Evolutionary conservation across 2,329 filamentous ascomycete species (phyloP), one percentile per base, ranked within the genome.

Genomic region (Pseudogymnoascus sp.): DNA sequence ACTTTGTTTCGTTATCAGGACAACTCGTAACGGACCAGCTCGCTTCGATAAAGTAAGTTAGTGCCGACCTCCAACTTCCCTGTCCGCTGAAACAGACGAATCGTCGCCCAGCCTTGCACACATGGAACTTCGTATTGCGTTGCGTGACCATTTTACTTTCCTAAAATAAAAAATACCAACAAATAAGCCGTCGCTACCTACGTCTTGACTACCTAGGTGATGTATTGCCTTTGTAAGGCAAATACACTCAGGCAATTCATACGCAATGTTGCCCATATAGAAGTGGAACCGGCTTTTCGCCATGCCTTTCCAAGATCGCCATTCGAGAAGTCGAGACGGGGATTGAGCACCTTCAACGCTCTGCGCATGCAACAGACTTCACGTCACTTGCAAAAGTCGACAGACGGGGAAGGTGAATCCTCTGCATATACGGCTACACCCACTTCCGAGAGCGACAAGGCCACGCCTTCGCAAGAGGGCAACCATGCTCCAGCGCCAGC

Each of bases 221-320:
- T 73, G 71, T 55, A 65, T 67, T 72, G 71, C 63, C 65, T 63
- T 23, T 73, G 71, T 59, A 67, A 62, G 23, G 45, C 59, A 21
- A 70, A 70, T 55, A 67, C 65, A 12, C 64, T 73, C n/a, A 62
- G 64, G 61, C 52, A 69, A 2, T 73, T 73, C 49, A 67, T 73
- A 23, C 67, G 70, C 61, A 70, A 64, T 64, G 61, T 73, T 49
- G 65, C 70, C 14, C 68, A 71, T 35, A 61, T 73, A 33, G 70
- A 73, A 4, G 23, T 72, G 16, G 61, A 59, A 49, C 41, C 40
- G 23, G 41, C 61, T 37, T 55, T 59, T 38, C 61, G 45, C 45
- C 45, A 52, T 52, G 45, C n/a, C 33, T 40, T 60, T 40, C 31
- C 58, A 23, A 37, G 18, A 60, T 60, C 58, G 58, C 33, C 31